These are phyloP conservation scores for Croton setiger DNA, from an alignment of 441 rosid species.

Conservation along the genomic window DNA sequence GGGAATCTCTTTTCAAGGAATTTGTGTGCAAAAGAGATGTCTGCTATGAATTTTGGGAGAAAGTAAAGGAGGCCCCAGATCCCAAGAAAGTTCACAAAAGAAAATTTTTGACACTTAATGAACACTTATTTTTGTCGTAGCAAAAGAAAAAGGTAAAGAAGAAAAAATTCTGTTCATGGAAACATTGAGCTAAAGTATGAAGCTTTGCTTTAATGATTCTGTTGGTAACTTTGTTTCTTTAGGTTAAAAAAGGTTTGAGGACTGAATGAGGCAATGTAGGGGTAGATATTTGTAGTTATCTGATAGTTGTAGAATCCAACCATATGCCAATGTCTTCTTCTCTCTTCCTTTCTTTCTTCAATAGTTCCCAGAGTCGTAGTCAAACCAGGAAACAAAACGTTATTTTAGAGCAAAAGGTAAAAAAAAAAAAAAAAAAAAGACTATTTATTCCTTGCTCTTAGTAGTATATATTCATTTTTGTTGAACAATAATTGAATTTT, in stretches of 20 bases:
- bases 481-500: too few species aligned
- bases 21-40: neutral
- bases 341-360: too few species aligned
- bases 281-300: constrained; percentile 5
- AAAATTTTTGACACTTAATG: neutral
- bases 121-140: neutral
- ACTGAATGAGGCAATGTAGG: neutral
- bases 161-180: neutral
- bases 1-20: neutral
- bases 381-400: neutral
- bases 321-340: constrained; percentile 1
- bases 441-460: neutral
- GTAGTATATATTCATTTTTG: too few species aligned
- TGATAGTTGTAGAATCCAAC: neutral
- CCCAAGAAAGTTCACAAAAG: constrained; percentile 24
- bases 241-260: neutral
- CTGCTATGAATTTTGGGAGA: constrained; percentile 19
- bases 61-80: constrained; percentile 28
- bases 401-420: too few species aligned
- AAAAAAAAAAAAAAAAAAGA: too few species aligned
- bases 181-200: neutral
- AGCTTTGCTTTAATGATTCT: constrained; percentile 20
- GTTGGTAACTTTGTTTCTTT: neutral
- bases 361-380: neutral
- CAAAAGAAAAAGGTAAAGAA: constrained; percentile 7